Base-by-base conservation (phyloP, 768 basidiomycete genomes). In the Phanerodontia chrysosporium region DNA sequence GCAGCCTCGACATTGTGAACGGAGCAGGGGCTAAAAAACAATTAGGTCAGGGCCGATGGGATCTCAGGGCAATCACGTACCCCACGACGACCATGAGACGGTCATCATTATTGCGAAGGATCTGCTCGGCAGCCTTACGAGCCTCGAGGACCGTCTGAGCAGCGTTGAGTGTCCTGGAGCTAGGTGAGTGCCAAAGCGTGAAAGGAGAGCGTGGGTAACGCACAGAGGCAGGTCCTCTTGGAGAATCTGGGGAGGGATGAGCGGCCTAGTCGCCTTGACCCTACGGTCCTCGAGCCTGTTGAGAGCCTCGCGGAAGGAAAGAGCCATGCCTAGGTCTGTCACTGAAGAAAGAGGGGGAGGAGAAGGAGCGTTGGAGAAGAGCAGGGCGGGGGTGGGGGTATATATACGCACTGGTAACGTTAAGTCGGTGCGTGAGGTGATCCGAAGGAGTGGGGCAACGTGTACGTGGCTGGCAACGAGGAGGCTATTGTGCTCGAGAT, bases 231-330 rank as follows among this genome's bases (percentile, higher is more conserved):
- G 80, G 72, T 98, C 95, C 72, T 98, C 95, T 64, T 90, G 89
- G 1, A 98, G 81, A 61, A 98, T 96, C 69, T 95, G 94, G 22
- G 95, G 95, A 52, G 95, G 95, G 58, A 98, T 95, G 57, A 98
- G 75, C 28, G 95, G 95, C 44, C 94, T 80, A 18, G 89, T 94
- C 16, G 83, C 87, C 70, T 84, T 93, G 55, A 98, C 94, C 46
- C 95, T 80, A 60, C 85, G 80, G 68, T 98, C 95, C 68, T 95
- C 92, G 39, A 97, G 85, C 55, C 88, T 85, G 60, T 82, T 71
- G 53, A 91, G 82, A 45, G 90, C 91, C 60, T 92, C 88, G 67
- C 83, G 85, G 80, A 91, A 87, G 49, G 90, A 77, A 69, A 91
- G 82, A 51, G 86, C 77, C 82, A 87, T 87, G 60, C 78, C 75